These are phyloP conservation scores for Syncephalastrum sp. DNA, from an alignment of 371 early-diverging fungal species.

Conservation along the genomic window DNA sequence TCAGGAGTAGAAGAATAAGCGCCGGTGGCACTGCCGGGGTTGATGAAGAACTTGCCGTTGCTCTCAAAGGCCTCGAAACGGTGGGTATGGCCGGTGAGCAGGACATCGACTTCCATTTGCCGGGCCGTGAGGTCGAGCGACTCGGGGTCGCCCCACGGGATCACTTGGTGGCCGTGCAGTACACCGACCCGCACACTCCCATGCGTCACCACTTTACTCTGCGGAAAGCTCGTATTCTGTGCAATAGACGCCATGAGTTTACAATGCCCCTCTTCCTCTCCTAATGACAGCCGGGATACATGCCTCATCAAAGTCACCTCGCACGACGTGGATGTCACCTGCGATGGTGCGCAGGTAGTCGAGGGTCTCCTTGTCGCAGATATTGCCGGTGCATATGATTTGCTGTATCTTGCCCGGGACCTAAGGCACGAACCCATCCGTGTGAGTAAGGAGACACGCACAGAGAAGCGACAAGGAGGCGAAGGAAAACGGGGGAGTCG, in stretches of 20 bases:
- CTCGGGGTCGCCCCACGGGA: constrained; percentile 87
- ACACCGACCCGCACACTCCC: constrained; percentile 82
- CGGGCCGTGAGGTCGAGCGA: constrained; percentile 78
- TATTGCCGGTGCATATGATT: constrained; percentile 92
- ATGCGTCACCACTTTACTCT: constrained; percentile 70
- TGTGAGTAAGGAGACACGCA: too few species aligned
- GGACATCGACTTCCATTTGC: constrained; percentile 89
- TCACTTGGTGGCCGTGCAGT: constrained; percentile 86
- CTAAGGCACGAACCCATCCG: constrained; percentile 29
- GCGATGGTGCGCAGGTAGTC: constrained; percentile 87
- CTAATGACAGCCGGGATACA: background rate
- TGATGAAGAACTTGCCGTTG: constrained; percentile 88
- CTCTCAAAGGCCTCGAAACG: constrained; percentile 87
- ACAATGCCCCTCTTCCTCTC: background rate
- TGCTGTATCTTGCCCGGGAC: constrained; percentile 94
- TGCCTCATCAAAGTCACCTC: constrained; percentile 88
- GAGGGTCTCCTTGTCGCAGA: constrained; percentile 76
- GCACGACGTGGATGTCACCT: constrained; percentile 74
- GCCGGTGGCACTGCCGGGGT: constrained; percentile 95
- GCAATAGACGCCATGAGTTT: constrained; percentile 5
- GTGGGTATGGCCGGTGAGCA: constrained; percentile 88
- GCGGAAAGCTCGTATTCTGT: constrained; percentile 59
- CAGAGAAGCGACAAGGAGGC: too few species aligned
- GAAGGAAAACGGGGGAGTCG: background rate
- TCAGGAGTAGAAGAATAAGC: constrained; percentile 61